Evolutionary conservation across 176 grass and related monocot genomes (phyloP).

Genomic region (Triticum timopheevii): DNA sequence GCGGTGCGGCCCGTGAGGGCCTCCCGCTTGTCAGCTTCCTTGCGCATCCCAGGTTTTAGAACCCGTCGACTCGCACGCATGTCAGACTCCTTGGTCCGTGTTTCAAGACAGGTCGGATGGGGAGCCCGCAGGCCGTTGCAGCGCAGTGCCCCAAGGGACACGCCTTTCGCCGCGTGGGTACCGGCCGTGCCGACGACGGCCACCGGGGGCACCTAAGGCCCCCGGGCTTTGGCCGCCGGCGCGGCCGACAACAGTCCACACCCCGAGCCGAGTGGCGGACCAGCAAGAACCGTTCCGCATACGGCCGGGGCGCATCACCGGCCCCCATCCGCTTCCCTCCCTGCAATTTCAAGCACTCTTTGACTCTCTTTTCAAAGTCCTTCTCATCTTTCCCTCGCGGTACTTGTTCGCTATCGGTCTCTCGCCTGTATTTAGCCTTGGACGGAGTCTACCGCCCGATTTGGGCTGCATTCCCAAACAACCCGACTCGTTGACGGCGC

Average conservation of each 20-base stretch:
- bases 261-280: slow-evolving; percentile 2
- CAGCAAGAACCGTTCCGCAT: not conserved
- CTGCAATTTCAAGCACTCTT: slow-evolving; percentile 68
- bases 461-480: slow-evolving; percentile 62
- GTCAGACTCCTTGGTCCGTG: slow-evolving; percentile 83
- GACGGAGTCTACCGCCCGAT: slow-evolving; percentile 51
- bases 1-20: slow-evolving; percentile 25
- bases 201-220: too few species aligned
- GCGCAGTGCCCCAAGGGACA: too few species aligned
- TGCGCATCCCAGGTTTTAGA: slow-evolving; percentile 3
- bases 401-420: slow-evolving; percentile 84
- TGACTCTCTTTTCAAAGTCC: slow-evolving; percentile 56
- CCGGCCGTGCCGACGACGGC: too few species aligned
- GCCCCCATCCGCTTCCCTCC: slow-evolving; percentile 70
- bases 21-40: not conserved
- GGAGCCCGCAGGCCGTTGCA: too few species aligned
- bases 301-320: slow-evolving; percentile 35
- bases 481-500: slow-evolving; percentile 49
- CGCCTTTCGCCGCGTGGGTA: too few species aligned
- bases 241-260: not conserved
- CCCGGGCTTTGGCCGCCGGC: not conserved
- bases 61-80: slow-evolving; percentile 35
- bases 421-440: slow-evolving; percentile 70
- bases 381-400: slow-evolving; percentile 76
- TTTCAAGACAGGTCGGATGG: slow-evolving; percentile 62